A percentile compares a stretch with the other conserved stretches of the same genome.
These are phyloP conservation scores for Euphrasia arctica DNA, from an alignment of 305 asterid genomes.

Conservation along the genomic window DNA sequence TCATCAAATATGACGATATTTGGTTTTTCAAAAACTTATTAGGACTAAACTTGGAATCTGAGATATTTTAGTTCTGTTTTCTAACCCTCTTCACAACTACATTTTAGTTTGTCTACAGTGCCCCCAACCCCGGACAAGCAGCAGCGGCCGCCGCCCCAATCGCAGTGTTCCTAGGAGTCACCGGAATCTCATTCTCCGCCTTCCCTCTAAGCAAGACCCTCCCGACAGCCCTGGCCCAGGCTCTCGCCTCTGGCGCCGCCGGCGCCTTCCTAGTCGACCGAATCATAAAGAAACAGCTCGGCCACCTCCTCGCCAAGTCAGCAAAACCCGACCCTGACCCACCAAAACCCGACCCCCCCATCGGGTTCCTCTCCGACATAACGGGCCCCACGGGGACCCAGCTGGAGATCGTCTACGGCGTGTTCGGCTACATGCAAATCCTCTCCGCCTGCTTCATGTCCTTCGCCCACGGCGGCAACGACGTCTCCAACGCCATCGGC, in stretches of 20 bases:
- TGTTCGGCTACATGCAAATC: constrained; percentile 90
- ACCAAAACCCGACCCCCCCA: constrained; percentile 38
- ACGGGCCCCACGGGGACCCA: constrained; percentile 95
- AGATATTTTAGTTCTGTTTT: neutral
- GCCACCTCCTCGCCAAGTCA: constrained; percentile 74
- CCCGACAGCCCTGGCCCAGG: constrained; percentile 51
- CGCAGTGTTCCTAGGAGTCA: constrained; percentile 77
- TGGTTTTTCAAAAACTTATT: too few relatives aligned
- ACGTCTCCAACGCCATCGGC: constrained; percentile 91
- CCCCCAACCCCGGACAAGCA: constrained; percentile 93
- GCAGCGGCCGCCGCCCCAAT: constrained; percentile 93
- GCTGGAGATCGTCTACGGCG: constrained; percentile 81
- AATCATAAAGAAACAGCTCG: constrained; percentile 69
- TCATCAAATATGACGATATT: too few relatives aligned
- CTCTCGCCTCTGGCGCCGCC: constrained; percentile 61
- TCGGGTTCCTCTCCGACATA: constrained; percentile 75
- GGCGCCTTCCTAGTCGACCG: constrained; percentile 62
- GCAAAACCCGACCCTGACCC: constrained; percentile 31
- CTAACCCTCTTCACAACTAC: constrained; percentile 42
- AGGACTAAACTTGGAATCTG: too few relatives aligned
- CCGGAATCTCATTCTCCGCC: constrained; percentile 73
- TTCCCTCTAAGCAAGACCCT: constrained; percentile 69
- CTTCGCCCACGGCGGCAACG: constrained; percentile 96
- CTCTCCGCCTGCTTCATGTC: constrained; percentile 97
- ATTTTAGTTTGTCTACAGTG: constrained; percentile 88